Evolutionary conservation across 2,329 filamentous ascomycete species (phyloP).

Genomic region (Parascedosporium putredinis): DNA sequence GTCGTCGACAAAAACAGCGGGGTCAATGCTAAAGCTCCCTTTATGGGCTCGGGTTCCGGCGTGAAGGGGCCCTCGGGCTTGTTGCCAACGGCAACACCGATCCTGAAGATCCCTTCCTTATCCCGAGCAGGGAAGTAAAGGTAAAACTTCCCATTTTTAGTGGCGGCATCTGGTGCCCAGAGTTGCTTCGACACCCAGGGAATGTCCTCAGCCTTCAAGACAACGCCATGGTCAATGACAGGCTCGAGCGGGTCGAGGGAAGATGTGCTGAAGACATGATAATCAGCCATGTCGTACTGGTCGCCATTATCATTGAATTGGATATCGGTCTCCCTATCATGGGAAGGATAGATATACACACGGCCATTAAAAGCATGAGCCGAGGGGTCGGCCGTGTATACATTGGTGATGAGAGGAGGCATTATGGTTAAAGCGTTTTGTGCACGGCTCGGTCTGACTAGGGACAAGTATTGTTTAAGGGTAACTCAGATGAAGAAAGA

Average conservation of each 20-base stretch:
- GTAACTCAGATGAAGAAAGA: too few species aligned
- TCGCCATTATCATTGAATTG: conserved; percentile 74
- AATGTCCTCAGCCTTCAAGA: conserved; percentile 52
- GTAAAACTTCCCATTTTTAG: conserved; percentile 59
- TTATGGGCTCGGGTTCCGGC: conserved; percentile 53
- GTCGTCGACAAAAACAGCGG: conserved; percentile 60
- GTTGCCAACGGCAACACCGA: conserved; percentile 58
- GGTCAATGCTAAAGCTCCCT: conserved; percentile 69
- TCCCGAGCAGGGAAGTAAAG: conserved; percentile 70
- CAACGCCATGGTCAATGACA: conserved; percentile 65
- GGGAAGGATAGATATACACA: conserved; percentile 72
- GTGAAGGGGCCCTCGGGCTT: conserved; percentile 60
- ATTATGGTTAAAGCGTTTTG: conserved; percentile 16
- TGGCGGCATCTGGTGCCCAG: conserved; percentile 69
- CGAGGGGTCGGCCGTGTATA: conserved; percentile 73
- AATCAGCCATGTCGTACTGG: conserved; percentile 77
- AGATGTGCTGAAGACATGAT: conserved; percentile 60
- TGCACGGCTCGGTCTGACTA: neutral
- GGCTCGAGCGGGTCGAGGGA: conserved; percentile 41
- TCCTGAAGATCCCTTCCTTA: conserved; percentile 58
- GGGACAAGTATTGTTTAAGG: too few species aligned
- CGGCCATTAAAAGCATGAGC: conserved; percentile 69
- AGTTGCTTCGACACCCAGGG: conserved; percentile 72
- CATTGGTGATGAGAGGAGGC: conserved; percentile 57
- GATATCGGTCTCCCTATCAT: conserved; percentile 67